These are phyloP conservation scores for Anthostomella pinea DNA, from an alignment of 2,329 filamentous ascomycete species.

Conservation along the genomic window DNA sequence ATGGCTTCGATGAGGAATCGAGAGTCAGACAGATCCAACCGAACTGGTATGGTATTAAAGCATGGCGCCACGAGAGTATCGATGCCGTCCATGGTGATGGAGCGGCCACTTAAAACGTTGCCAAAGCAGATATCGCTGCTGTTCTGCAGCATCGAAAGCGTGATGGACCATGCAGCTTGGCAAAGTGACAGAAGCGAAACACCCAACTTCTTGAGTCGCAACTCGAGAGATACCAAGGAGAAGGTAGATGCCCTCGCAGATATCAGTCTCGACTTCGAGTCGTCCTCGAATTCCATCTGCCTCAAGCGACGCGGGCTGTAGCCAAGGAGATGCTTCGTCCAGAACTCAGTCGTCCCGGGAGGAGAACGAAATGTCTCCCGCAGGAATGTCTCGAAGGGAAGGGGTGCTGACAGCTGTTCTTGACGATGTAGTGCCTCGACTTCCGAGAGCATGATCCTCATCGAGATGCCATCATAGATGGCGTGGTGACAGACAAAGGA, in stretches of 20 bases:
- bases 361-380: constrained; percentile 50
- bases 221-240: constrained; percentile 45
- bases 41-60: constrained; percentile 83
- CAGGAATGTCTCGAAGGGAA: constrained; percentile 64
- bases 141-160: constrained; percentile 56
- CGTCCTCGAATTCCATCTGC: constrained; percentile 3
- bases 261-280: constrained; percentile 11
- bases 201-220: constrained; percentile 49
- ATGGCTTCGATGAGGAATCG: constrained; percentile 56
- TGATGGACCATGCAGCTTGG: constrained; percentile 70
- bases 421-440: constrained; percentile 58
- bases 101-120: constrained; percentile 78
- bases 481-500: constrained; percentile 70
- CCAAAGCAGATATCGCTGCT: constrained; percentile 77
- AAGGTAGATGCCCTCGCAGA: constrained; percentile 5
- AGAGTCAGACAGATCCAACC: constrained; percentile 49
- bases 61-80: constrained; percentile 80
- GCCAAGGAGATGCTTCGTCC: constrained; percentile 54
- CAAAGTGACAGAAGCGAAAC: constrained; percentile 64
- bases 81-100: constrained; percentile 61
- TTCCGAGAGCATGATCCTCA: constrained; percentile 67
- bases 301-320: constrained; percentile 38
- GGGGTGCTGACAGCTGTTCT: constrained; percentile 42
- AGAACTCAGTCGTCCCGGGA: constrained; percentile 59
- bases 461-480: constrained; percentile 80